Percentiles rank a stretch among this genome's conserved stretches.
Evolutionary conservation across 305 asterid species (phyloP).

Genomic region (Fraxinus velutina): DNA sequence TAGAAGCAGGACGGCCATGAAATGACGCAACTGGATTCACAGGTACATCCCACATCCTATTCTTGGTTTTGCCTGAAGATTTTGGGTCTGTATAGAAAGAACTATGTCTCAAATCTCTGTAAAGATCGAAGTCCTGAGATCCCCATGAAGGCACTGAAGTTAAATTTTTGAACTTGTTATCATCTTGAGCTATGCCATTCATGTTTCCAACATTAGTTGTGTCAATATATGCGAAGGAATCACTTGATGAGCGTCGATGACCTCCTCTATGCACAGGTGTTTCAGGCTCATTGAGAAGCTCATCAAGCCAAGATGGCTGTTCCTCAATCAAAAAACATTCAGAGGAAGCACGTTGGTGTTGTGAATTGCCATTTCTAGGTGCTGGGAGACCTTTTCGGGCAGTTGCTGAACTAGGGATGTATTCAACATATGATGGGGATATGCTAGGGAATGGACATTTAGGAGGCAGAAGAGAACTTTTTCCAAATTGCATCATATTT

Average conservation of each 20-base stretch:
- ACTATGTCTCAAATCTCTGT: slow-evolving; percentile 45
- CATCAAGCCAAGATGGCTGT: slow-evolving; percentile 91
- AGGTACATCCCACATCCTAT: slow-evolving; percentile 60
- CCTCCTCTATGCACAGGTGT: slow-evolving; percentile 64
- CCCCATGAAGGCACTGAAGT: slow-evolving; percentile 63
- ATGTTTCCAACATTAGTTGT: slow-evolving; percentile 38
- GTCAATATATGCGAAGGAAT: slow-evolving; percentile 72
- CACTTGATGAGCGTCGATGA: slow-evolving; percentile 91
- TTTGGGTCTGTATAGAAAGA: slow-evolving; percentile 49
- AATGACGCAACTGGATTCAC: slow-evolving; percentile 40
- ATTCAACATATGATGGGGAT: slow-evolving; percentile 48
- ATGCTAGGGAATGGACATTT: slow-evolving; percentile 61
- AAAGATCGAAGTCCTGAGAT: slow-evolving; percentile 57
- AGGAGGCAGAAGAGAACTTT: slow-evolving; percentile 57
- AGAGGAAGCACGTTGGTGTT: slow-evolving; percentile 74
- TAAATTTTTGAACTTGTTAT: slow-evolving; percentile 45
- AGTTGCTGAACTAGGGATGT: slow-evolving; percentile 43
- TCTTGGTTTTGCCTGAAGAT: slow-evolving; percentile 43
- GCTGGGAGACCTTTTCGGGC: slow-evolving; percentile 50
- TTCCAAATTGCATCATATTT: slow-evolving; percentile 55
- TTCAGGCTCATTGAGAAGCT: slow-evolving; percentile 87
- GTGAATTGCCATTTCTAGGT: slow-evolving; percentile 50
- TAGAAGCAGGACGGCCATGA: slow-evolving; percentile 49
- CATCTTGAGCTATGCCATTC: slow-evolving; percentile 58
- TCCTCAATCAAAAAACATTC: slow-evolving; percentile 71